phyloP scores from a whole-genome alignment of 805 yeast genomes.

The Barnettozyma sucrosica region DNA sequence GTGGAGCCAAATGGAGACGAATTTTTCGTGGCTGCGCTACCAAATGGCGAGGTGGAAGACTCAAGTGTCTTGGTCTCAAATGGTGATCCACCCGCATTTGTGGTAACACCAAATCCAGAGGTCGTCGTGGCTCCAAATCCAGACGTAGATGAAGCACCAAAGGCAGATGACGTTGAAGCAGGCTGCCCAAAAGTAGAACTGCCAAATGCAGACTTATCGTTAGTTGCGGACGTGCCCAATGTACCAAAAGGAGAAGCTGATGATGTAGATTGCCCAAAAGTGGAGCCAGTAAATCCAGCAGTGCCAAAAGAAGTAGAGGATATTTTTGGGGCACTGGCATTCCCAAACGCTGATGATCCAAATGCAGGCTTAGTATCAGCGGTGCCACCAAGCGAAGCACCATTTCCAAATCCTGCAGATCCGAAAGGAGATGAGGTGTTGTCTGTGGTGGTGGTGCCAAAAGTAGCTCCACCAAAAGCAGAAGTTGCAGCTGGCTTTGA shows the following conservation, averaged over 20 bases:
- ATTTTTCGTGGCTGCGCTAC: not conserved
- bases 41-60: not conserved
- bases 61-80: not conserved
- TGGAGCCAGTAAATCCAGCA: not conserved
- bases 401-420: constrained; percentile 3
- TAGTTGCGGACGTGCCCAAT: constrained; percentile 12
- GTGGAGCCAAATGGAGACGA: constrained; percentile 2
- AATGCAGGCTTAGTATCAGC: constrained; percentile 3
- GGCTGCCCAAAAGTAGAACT: constrained; percentile 21
- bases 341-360: constrained; percentile 10
- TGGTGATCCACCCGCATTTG: not conserved
- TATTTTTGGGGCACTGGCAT: not conserved
- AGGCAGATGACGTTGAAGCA: constrained; percentile 1
- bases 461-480: not conserved
- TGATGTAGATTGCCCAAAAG: constrained; percentile 4
- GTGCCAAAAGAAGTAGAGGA: not conserved
- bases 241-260: constrained; percentile 5
- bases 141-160: not conserved
- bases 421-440: constrained; percentile 11
- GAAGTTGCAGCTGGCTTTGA: not conserved
- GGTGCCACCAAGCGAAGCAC: not conserved
- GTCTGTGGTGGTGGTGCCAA: not conserved
- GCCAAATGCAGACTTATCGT: constrained; percentile 3
- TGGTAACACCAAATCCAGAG: not conserved
- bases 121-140: constrained; percentile 6